A percentile compares a stretch with the other conserved stretches of the same genome.
Evolutionary conservation across 345 rosid species (phyloP).

Genomic region (Citrus reticulata): DNA sequence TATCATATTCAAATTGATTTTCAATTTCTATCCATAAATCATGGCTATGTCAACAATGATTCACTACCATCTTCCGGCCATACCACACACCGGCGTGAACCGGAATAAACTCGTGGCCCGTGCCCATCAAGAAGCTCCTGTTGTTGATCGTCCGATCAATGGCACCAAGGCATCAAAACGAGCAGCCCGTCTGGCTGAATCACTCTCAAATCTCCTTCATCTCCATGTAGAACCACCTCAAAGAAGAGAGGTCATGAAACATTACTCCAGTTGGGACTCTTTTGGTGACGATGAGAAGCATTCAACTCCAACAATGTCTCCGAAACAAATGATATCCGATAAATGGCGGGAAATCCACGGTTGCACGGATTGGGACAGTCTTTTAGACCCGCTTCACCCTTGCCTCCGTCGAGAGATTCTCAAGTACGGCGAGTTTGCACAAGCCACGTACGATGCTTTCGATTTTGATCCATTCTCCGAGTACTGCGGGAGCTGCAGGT

Average conservation of each 20-base stretch:
- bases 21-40: neutral
- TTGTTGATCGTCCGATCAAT: neutral
- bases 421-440: constrained; percentile 59
- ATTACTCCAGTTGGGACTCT: neutral
- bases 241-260: neutral
- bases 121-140: constrained; percentile 6
- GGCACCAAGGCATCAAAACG: constrained; percentile 2
- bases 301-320: constrained; percentile 21
- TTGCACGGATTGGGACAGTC: constrained; percentile 25
- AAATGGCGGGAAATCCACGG: constrained; percentile 39
- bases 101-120: neutral
- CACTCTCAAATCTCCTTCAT: constrained; percentile 22
- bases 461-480: constrained; percentile 60
- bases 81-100: neutral
- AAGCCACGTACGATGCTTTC: constrained; percentile 55
- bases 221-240: constrained; percentile 20
- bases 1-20: neutral
- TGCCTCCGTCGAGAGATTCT: constrained; percentile 49
- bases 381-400: constrained; percentile 42
- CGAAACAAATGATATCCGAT: constrained; percentile 17
- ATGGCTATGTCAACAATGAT: constrained; percentile 22
- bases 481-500: constrained; percentile 60
- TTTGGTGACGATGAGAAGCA: constrained; percentile 1
- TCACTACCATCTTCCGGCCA: constrained; percentile 5
- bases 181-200: neutral